Base-by-base conservation (phyloP, 192 early-diverging fungal species). In the Coemansia sp. region DNA sequence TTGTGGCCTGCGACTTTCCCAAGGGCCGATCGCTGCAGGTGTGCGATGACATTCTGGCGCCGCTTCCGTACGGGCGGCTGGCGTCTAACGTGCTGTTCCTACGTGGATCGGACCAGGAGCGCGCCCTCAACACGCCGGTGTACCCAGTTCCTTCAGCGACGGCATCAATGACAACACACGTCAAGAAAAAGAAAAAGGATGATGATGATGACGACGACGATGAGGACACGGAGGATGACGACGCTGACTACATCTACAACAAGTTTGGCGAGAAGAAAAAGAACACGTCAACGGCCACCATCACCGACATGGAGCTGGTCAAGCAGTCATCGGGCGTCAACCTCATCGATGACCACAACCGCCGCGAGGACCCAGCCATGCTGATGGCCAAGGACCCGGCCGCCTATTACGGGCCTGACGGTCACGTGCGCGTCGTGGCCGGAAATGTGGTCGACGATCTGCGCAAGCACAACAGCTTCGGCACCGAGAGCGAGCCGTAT, bases 251-350 rank as follows among this genome's bases (percentile, higher is more conserved):
- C 27, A 41, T 63, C 42, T 76, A 76, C 60, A 76, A 76, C 64
- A 76, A 76, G 64, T 76, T 66, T 34, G 74, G 74, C 60, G 74
- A 76, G 43, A 76, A 76, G 57, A 70, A 76, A 57, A 76, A 76
- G 68, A 76, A 76, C 56, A 76, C 74, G 35, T 35, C 74, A 4
- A 70, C 58, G 3, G 53, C 67, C 0, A 67, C 74, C 6, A 55
- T 50, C 9, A 70, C 74, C 15, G 68, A 76, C 48, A 76, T 76
- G 74, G 74, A 76, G 74, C 68, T 76, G 8, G 36, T 76, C 42
- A 76, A 76, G 53, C 63, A 70, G 56, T 76, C 74, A 11, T 70
- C 74, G 6, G 74, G 74, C 21, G 68, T 76, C 39, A 76, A 76
- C 40, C 68, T 76, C 27, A 70, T 76, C 34, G 74, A 76, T 35